These are phyloP conservation scores for Eucalyptus globulus DNA, from an alignment of 345 rosid genomes.

Conservation along the genomic window DNA sequence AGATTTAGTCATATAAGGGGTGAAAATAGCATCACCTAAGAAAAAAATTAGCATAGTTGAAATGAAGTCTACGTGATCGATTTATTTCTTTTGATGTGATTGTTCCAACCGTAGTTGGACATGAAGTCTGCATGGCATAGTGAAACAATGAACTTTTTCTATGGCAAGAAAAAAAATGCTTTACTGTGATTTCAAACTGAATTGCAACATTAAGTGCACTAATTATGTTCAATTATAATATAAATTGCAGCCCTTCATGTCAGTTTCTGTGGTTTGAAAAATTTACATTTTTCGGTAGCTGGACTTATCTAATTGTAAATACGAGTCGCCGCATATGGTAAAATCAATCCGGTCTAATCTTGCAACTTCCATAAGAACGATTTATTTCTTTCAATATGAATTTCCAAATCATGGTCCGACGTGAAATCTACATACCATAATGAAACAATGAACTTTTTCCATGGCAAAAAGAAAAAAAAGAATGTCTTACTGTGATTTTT, in stretches of 20 bases:
- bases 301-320: background rate
- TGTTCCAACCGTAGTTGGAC: no score
- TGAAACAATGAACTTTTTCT: background rate
- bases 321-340: background rate
- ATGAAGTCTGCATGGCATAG: no score
- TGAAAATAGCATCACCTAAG: accelerated
- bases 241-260: background rate
- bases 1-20: no score
- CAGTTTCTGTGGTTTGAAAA: background rate
- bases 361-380: background rate
- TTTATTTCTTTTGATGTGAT: no score
- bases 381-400: background rate
- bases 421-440: background rate
- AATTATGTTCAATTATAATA: background rate
- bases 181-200: background rate
- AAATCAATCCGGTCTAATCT: background rate
- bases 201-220: background rate
- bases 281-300: background rate
- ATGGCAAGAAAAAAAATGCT: background rate
- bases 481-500: background rate
- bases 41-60: no score
- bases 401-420: background rate
- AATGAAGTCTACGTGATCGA: no score
- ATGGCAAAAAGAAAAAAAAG: background rate
- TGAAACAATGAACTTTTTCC: background rate